Base-by-base conservation (phyloP, 148 eudicot genomes). In the Camellia sinensis region DNA sequence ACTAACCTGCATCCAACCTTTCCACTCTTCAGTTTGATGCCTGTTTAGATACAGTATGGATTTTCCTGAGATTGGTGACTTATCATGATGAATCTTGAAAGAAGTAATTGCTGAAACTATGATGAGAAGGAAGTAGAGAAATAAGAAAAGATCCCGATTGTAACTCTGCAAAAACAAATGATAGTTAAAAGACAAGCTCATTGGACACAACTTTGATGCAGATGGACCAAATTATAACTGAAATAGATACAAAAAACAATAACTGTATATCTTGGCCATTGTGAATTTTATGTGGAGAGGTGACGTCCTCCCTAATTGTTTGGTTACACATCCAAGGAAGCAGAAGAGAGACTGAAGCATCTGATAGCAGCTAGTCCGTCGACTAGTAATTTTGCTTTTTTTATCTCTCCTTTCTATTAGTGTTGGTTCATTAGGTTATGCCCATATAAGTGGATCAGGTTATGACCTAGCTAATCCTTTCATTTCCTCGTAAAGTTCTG, bases 1-100 rank as follows among this genome's bases (percentile, higher is more conserved):
- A 76, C 87, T 82, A 67, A 89, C 99, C 99, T 96, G 99, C 99
- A 96, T 96, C 99, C 99, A 96, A 61, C 99, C 99, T 89, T 88
- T 93, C 99, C 99, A 96, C 83, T 96, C 99, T 84, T 96, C 97
- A 78, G 98, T 96, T 89, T 96, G 99, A 84, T 93, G 99, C 89
- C 99, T 85, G 79, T 96, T 96, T 63, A 96, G 82, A 80, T 96
- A 96, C 57, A 92, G 89, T 72, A 93, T 91, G 57, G 93, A 81
- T 82, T 87, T 96, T 78, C 93, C 99, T 5, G 99, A 87, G 73
- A 92, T 80, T 69, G 94, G 85, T 63, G 99, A 89, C 86, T 85
- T 96, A 80, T 96, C 98, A 67, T 90, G 88, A 81, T 96, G 99
- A 71, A 83, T 92, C 87, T 89, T 93, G 86, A 92, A 90, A 60